Percentiles rank a stretch among this genome's conserved stretches.
phyloP scores from a whole-genome alignment of 192 early-diverging fungal genomes.

The Geranomyces variabilis region DNA sequence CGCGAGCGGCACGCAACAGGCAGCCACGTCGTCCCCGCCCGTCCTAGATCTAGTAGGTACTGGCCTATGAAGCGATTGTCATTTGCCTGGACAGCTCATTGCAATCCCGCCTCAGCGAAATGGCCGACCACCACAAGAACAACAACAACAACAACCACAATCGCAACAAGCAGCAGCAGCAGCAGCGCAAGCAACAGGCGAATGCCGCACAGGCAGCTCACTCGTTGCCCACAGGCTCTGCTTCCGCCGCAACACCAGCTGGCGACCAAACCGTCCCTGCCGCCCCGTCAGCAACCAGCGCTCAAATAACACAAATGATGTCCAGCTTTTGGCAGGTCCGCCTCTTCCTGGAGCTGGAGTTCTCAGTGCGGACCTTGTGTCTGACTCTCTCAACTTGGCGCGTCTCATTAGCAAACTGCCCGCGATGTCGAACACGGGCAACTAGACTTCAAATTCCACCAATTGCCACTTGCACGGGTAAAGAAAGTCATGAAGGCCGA shows the following conservation, averaged over 20 bases:
- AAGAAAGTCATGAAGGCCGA: conserved; percentile 99
- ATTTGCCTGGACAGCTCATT: background rate
- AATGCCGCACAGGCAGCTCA: background rate
- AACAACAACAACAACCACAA: conserved; percentile 3
- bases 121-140: background rate
- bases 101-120: background rate
- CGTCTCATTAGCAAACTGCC: conserved; percentile 14
- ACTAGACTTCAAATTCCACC: conserved; percentile 89
- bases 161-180: background rate
- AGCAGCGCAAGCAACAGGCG: background rate
- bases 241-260: background rate
- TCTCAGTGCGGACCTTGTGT: background rate
- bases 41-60: too few species aligned
- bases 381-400: background rate
- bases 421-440: conserved; percentile 49
- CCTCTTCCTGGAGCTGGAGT: background rate
- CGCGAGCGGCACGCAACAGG: background rate
- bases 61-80: too few species aligned
- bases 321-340: conserved; percentile 33
- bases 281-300: background rate
- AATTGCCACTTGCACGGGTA: conserved; percentile 90
- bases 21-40: background rate
- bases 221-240: background rate
- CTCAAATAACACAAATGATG: conserved; percentile 33
- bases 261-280: background rate